Conservation (phyloP, 805 yeast species). For the Brettanomyces custersianus region DNA sequence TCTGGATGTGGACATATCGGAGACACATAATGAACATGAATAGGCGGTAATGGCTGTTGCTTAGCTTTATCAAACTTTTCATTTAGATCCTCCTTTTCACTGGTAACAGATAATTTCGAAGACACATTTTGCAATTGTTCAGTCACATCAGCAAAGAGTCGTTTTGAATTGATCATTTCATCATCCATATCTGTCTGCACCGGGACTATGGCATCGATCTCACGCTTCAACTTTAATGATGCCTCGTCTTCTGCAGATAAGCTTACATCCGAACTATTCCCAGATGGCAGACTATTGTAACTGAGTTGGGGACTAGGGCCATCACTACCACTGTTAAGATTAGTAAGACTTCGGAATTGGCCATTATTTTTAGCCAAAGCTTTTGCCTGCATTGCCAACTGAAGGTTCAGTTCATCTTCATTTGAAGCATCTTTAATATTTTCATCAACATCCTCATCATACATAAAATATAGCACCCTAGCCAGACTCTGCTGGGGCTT, state of each 20-base stretch:
- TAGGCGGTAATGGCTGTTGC: not conserved
- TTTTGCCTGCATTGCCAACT: not conserved
- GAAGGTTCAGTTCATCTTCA: not conserved
- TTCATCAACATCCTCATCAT: not conserved
- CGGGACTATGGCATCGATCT: not conserved
- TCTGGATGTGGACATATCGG: conserved; percentile 56
- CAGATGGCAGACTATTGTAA: not conserved
- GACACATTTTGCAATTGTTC: not conserved
- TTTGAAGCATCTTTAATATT: not conserved
- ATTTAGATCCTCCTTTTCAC: not conserved
- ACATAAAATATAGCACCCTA: not conserved
- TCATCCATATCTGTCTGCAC: not conserved
- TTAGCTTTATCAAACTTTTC: no score
- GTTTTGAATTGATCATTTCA: not conserved
- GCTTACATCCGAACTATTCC: no score
- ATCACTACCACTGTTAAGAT: not conserved
- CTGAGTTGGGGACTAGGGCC: not conserved
- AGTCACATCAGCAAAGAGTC: not conserved
- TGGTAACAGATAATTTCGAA: not conserved
- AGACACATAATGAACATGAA: conserved; percentile 16
- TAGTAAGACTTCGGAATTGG: not conserved
- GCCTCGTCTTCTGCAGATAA: no score
- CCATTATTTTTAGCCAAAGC: not conserved
- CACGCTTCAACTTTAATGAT: not conserved
- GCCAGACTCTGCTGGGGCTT: conserved; percentile 43